Base-by-base conservation (phyloP, 192 early-diverging fungal genomes). In the Backusella tuberculispora region DNA sequence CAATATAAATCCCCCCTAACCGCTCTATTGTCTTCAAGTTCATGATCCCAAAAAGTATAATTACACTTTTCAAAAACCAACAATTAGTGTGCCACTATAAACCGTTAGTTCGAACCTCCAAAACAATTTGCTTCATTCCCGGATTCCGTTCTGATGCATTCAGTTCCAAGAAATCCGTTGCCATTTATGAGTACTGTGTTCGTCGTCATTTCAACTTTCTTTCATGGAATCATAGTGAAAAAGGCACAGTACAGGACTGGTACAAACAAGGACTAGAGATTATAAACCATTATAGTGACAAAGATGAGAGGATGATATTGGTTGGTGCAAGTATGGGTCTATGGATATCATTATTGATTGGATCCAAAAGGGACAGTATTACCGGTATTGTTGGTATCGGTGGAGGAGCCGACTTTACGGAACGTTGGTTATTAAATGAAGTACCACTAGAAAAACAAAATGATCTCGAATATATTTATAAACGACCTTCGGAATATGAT, bases 81-180 rank as follows among this genome's bases (percentile, higher is more conserved):
- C 53, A 60, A 3, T 3, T 24, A 4, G 53, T 60, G 9, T 60
- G 53, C 26, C 21, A 26, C 5, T 60, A 60, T n/a, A 24, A 12
- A 60, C 3, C 53, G 6, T 5, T 60, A 10, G 10, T 60, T 4
- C 53, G 19, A 24, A 12, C 53, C 2, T 24, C 53, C 1, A 19
- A 60, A 8, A 80, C 79, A 6, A 15, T 80, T 12, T 80, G 79
- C 34, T 83, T 77, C 60, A 81, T 83, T 63, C 81, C 81, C 19
- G 81, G 81, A 3, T 82, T 78, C 41, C 63, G 68, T 0, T 82
- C 81, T 0, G 10, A 60, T 1, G 74, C 64, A 15, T 26, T 78
- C 7, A 60, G 10, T 19, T 82, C 81, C 12, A 68, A 47, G 17
- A 82, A 82, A 45, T 70, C 73, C 14, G 21, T 68, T 14, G 34